Evolutionary conservation across 208 protist genomes (phyloP), one percentile per base, ranked within the genome.

Genomic region (Crithidia thermophila): DNA sequence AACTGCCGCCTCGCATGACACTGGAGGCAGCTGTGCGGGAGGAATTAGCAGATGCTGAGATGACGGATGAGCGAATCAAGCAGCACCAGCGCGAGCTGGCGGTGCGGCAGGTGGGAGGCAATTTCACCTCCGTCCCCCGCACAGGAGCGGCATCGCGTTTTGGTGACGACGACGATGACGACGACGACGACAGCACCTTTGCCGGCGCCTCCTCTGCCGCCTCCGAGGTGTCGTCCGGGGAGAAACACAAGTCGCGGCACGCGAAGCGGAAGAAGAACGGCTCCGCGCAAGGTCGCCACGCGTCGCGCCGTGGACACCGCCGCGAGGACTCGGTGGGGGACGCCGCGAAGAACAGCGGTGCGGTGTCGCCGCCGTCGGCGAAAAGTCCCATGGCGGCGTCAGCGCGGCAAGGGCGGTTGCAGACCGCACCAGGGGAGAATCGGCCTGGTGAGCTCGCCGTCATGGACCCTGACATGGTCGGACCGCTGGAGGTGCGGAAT

Each of bases 391-490:
- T 23, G 8, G 42, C 40, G n/a, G 30, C 53, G 47, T 5, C 18
- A 18, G 20, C 37, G 13, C 57, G 25, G 13, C 25, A 50, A n/a
- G 42, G 40, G 1, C 30, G 33, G 13, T 5, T 23, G 4, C 40
- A 34, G 11, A 61, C 55, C 5, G 55, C 21, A 2, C 55, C 55
- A 3, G 39, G 55, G 1, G 55, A 61, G 18, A 61, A 61, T 13
- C 55, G 55, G 4, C 55, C 55, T 25, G 55, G 55, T 16, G 70
- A 72, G 23, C 59, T 72, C 4, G 67, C 68, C 13, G 67, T 74
- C 55, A 66, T 85, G 34, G 77, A 84, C 50, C 77, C 78, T n/a
- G 63, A 72, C 40, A 65, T 67, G 53, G 84, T 87, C 11, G 60
- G 58, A 10, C 58, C 77, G 4, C 52, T 72, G 4, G 84, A 86